phyloP scores from a whole-genome alignment of 352 stramenopile genomes.

The Phytophthora parvispora region DNA sequence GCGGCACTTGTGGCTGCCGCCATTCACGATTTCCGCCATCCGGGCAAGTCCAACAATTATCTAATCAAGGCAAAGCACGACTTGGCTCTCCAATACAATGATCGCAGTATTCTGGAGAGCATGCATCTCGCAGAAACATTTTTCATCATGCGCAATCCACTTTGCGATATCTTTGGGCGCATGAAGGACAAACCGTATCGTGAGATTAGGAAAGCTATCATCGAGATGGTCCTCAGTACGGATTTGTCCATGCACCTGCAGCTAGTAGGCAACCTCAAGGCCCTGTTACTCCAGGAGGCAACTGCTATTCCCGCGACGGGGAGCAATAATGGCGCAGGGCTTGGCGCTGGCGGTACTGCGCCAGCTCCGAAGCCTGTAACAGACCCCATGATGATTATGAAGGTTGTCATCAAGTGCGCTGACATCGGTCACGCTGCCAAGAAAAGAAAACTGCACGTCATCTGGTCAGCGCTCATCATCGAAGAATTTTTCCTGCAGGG shows the following conservation, averaged over 20 bases:
- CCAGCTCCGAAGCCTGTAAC: slow-evolving; percentile 44
- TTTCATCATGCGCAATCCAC: slow-evolving; percentile 75
- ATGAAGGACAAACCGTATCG: slow-evolving; percentile 84
- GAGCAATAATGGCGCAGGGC: slow-evolving; percentile 19
- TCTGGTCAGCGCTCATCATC: slow-evolving; percentile 95
- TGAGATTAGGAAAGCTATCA: slow-evolving; percentile 89
- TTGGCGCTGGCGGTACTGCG: slow-evolving; percentile 13
- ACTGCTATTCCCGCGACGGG: slow-evolving; percentile 25
- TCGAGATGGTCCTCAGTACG: slow-evolving; percentile 91
- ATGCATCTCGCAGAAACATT: slow-evolving; percentile 91
- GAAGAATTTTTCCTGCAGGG: slow-evolving; percentile 97
- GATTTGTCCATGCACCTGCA: slow-evolving; percentile 88
- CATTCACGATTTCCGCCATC: slow-evolving; percentile 88
- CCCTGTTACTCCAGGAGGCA: slow-evolving; percentile 75
- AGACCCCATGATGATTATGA: slow-evolving; percentile 87
- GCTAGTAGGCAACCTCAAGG: slow-evolving; percentile 82
- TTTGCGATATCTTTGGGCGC: slow-evolving; percentile 83
- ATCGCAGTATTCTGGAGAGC: slow-evolving; percentile 87
- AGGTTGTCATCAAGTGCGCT: slow-evolving; percentile 93
- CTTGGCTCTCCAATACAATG: slow-evolving; percentile 88
- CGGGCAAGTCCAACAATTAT: slow-evolving; percentile 90
- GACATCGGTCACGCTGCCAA: slow-evolving; percentile 92
- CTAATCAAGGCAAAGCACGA: slow-evolving; percentile 84
- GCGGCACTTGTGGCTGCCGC: slow-evolving; percentile 81
- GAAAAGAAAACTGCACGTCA: slow-evolving; percentile 82